Conservation (phyloP, 2,329 filamentous ascomycete genomes). For the Cadophora sp. region DNA sequence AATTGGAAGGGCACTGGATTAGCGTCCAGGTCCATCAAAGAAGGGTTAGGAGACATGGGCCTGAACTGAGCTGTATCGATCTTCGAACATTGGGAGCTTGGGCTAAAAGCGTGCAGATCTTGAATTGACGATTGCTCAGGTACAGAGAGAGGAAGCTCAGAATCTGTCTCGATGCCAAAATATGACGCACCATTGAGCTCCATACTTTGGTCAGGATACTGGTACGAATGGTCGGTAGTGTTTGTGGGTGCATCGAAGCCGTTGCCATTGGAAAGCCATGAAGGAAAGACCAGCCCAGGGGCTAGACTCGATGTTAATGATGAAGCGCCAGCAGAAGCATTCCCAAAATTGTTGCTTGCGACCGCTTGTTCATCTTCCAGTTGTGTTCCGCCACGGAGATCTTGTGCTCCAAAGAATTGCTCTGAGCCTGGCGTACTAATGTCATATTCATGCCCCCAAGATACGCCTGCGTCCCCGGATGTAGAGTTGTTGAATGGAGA, state of each 20-base stretch:
- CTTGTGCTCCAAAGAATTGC: background rate
- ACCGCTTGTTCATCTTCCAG: background rate
- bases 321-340: background rate
- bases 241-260: background rate
- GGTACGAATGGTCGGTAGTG: slow-evolving; percentile 2
- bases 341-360: background rate
- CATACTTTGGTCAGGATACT: slow-evolving; percentile 12
- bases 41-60: background rate
- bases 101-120: background rate
- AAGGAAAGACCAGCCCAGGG: background rate
- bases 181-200: slow-evolving; percentile 22
- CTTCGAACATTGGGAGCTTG: background rate
- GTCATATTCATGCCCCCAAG: background rate
- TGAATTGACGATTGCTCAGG: background rate
- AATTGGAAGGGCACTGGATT: background rate
- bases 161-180: slow-evolving; percentile 21
- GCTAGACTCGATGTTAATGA: background rate
- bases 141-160: background rate
- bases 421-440: background rate
- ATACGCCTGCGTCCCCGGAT: background rate
- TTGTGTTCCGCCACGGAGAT: background rate
- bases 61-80: background rate
- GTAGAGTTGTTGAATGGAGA: slow-evolving; percentile 1
- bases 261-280: slow-evolving; percentile 1
- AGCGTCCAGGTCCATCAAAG: slow-evolving; percentile 6